A percentile compares a stretch with the other conserved stretches of the same genome.
These are phyloP conservation scores for Ogataea kodamae DNA, from an alignment of 805 yeast genomes.

Conservation along the genomic window DNA sequence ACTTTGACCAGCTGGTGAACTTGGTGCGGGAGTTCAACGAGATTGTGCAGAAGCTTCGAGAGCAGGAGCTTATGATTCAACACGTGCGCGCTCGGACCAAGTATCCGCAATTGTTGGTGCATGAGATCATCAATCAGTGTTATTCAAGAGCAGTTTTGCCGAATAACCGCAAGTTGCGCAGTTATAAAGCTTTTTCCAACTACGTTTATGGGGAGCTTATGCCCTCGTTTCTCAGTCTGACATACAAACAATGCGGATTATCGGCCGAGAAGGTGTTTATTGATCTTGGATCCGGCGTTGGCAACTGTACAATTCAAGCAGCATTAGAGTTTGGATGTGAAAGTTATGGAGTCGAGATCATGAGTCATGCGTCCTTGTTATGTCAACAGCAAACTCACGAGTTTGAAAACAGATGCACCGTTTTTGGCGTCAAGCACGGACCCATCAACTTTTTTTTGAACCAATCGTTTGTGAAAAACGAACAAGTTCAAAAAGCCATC, in stretches of 20 bases:
- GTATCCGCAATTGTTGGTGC: slow-evolving; percentile 45
- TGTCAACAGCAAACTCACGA: slow-evolving; percentile 60
- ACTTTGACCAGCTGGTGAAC: slow-evolving; percentile 29
- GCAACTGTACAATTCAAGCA: slow-evolving; percentile 86
- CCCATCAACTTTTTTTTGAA: slow-evolving; percentile 53
- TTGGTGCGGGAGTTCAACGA: slow-evolving; percentile 44
- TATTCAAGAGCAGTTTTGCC: slow-evolving; percentile 81
- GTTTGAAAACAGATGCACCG: slow-evolving; percentile 51
- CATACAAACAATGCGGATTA: slow-evolving; percentile 58
- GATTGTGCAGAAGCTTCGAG: slow-evolving; percentile 35
- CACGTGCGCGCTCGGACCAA: slow-evolving; percentile 18
- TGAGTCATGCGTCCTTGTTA: slow-evolving; percentile 74
- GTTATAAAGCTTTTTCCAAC: slow-evolving; percentile 83
- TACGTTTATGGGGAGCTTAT: slow-evolving; percentile 88
- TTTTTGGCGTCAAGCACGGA: slow-evolving; percentile 64
- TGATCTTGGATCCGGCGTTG: slow-evolving; percentile 93
- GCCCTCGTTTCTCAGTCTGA: slow-evolving; percentile 70
- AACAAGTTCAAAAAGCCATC: slow-evolving; percentile 49
- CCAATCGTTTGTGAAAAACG: slow-evolving; percentile 70
- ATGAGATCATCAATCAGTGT: slow-evolving; percentile 67
- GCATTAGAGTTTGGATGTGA: slow-evolving; percentile 80
- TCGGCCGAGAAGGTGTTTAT: slow-evolving; percentile 57
- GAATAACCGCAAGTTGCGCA: slow-evolving; percentile 54
- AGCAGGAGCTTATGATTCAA: slow-evolving; percentile 28
- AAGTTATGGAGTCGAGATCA: slow-evolving; percentile 88